Percentiles rank a stretch among this genome's conserved stretches.
Conservation (phyloP, 1,284 basidiomycete genomes). For the Mycena citricolor region DNA sequence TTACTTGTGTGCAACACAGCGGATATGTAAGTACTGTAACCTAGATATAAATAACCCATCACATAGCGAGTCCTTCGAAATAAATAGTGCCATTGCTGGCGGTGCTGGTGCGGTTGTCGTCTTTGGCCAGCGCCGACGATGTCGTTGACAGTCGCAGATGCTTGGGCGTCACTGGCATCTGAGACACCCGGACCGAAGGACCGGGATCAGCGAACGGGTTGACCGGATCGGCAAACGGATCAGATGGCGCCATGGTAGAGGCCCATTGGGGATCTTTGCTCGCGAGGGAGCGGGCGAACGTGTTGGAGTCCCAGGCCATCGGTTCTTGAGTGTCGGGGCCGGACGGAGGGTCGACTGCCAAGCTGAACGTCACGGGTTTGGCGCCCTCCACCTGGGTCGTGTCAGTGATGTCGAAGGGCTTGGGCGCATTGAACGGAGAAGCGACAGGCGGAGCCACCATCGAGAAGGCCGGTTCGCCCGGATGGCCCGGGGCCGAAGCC, state of each 20-base stretch:
- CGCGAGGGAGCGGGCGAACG: constrained; percentile 18
- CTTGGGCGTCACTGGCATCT: constrained; percentile 21
- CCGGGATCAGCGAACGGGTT: constrained; percentile 21
- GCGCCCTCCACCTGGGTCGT: not conserved
- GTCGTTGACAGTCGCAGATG: constrained; percentile 22
- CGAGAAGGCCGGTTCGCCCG: constrained; percentile 15
- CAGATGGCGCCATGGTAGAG: constrained; percentile 10
- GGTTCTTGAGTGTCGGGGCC: not conserved
- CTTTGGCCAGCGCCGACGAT: constrained; percentile 18
- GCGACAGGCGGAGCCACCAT: constrained; percentile 12
- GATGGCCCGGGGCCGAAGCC: constrained; percentile 4
- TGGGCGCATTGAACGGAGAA: constrained; percentile 10
- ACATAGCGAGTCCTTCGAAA: constrained; percentile 19
- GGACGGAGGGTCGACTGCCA: constrained; percentile 15
- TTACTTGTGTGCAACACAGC: no score
- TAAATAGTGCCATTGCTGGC: constrained; percentile 17
- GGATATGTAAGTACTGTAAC: no score
- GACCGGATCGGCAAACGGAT: constrained; percentile 7
- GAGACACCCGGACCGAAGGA: constrained; percentile 14
- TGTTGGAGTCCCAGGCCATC: constrained; percentile 13
- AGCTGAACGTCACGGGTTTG: constrained; percentile 7
- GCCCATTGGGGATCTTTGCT: constrained; percentile 20
- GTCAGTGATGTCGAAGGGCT: constrained; percentile 4
- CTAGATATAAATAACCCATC: no score
- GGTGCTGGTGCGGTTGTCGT: constrained; percentile 3